Evolutionary conservation across 148 eudicot genomes (phyloP), one percentile per base, ranked within the genome.

Genomic region (Fagopyrum homotropicum): DNA sequence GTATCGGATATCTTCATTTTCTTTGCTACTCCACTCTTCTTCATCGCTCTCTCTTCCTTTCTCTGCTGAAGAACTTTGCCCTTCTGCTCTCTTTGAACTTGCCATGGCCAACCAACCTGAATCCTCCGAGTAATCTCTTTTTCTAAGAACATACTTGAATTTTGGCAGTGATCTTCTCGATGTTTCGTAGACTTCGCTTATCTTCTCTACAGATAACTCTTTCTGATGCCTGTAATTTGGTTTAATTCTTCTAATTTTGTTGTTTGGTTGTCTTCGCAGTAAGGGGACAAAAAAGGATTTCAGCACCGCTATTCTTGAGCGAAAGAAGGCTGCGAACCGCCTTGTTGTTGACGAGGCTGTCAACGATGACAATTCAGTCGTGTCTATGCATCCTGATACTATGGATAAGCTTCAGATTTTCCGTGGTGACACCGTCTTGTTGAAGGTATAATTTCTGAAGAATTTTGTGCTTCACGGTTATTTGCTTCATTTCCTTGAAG

Each of bases 361-460:
- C 45, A 91, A 86, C 70, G 97, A 91, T 77, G 97, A 91, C 69
- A 91, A 91, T 77, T 91, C 97, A 4, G 92, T 91, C 35, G 92
- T 91, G 47, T 75, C 90, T 44, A 60, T 91, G 69, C 92, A 91
- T 73, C 97, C 97, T 59, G 89, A 86, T 7, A 91, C 92, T 4
- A 88, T 91, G 97, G 97, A 91, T 73, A 91, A 89, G 82, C 94
- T 91, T 61, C 92, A 89, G 86, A 85, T 91, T 17, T 91, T 91
- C 71, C 90, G 93, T 3, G 97, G 97, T 2, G 97, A 91, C 71
- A 91, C 93, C 1, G 86, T 91, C 72, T 74, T 91, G 11, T 77
- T 91, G 72, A 91, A 91, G 92, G 97, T 91, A 78, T 49, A 10
- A 35, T 10, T 69, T 71, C 73, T 9, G 68, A 61, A 22, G 66